Evolutionary conservation across 1,139 yeast species (phyloP).

Genomic region (Sugiyamaella neomexicana): DNA sequence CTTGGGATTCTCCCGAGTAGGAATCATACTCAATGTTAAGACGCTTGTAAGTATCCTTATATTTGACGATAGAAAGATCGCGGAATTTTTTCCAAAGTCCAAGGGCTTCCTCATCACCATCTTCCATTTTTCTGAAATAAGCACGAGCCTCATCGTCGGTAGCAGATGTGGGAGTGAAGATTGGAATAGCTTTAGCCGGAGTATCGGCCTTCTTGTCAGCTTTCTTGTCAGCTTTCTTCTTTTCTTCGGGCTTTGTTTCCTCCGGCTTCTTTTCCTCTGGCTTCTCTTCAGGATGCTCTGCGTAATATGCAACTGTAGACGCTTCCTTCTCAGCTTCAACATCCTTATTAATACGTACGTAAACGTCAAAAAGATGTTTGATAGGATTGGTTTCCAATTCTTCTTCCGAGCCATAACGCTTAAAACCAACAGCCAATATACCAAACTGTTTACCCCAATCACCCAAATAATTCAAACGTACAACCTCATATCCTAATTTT

Average conservation of each 20-base stretch:
- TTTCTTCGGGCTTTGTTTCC: slow-evolving; percentile 25
- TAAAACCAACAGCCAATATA: slow-evolving; percentile 88
- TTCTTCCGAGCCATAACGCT: slow-evolving; percentile 79
- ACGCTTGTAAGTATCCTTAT: slow-evolving; percentile 86
- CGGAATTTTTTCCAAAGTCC: slow-evolving; percentile 86
- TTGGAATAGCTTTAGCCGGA: slow-evolving; percentile 21
- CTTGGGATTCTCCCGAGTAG: slow-evolving; percentile 97
- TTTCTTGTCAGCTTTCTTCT: slow-evolving; percentile 3
- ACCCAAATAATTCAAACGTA: slow-evolving; percentile 90
- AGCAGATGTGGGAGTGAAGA: slow-evolving; percentile 35
- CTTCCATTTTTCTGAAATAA: slow-evolving; percentile 90
- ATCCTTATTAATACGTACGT: slow-evolving; percentile 82
- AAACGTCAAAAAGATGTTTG: slow-evolving; percentile 91
- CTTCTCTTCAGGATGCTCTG: slow-evolving; percentile 11
- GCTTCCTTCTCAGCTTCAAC: slow-evolving; percentile 73
- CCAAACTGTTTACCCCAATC: slow-evolving; percentile 99
- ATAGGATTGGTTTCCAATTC: slow-evolving; percentile 76
- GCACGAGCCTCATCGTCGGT: slow-evolving; percentile 85
- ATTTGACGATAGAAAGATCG: slow-evolving; percentile 81
- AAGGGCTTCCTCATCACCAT: slow-evolving; percentile 82
- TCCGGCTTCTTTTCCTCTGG: slow-evolving; percentile 36
- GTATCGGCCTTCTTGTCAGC: slow-evolving; percentile 21
- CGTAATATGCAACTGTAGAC: slow-evolving; percentile 38
- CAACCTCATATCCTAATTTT: slow-evolving; percentile 85
- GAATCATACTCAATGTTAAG: slow-evolving; percentile 83